These are phyloP conservation scores for Boletus patriciae DNA, from an alignment of 768 basidiomycete genomes.

Conservation along the genomic window DNA sequence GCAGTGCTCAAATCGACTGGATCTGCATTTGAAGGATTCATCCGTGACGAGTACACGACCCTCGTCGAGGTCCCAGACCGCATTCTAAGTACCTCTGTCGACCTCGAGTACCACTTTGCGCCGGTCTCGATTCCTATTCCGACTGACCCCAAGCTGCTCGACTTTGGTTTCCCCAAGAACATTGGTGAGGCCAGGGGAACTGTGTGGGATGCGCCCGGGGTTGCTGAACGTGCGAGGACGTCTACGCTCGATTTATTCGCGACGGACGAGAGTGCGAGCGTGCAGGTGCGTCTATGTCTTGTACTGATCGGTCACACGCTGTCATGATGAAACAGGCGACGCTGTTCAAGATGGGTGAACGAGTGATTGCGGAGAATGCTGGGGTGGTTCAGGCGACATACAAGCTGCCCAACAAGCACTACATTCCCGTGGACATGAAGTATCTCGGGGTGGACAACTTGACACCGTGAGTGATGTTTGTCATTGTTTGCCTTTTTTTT, in stretches of 20 bases:
- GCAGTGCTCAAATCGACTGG: constrained; percentile 89
- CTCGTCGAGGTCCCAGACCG: constrained; percentile 81
- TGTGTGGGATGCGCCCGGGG: constrained; percentile 59
- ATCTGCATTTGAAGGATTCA: constrained; percentile 78
- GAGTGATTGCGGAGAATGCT: constrained; percentile 64
- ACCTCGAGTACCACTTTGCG: constrained; percentile 67
- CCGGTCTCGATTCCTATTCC: constrained; percentile 48
- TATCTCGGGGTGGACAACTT: constrained; percentile 72
- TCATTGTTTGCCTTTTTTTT: not conserved
- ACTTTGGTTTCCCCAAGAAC: constrained; percentile 44
- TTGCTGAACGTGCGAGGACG: constrained; percentile 51
- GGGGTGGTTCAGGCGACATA: constrained; percentile 65
- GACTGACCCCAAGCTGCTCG: constrained; percentile 51
- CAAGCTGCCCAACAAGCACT: constrained; percentile 90
- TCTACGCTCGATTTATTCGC: constrained; percentile 83
- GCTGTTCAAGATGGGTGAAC: constrained; percentile 83
- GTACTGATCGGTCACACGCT: not conserved
- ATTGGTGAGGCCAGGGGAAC: constrained; percentile 42
- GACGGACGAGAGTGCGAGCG: constrained; percentile 84
- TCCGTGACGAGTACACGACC: constrained; percentile 88
- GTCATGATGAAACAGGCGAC: constrained; percentile 62
- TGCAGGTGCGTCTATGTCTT: constrained; percentile 59
- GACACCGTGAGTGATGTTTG: constrained; percentile 51
- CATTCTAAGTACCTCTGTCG: constrained; percentile 86
- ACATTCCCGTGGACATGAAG: constrained; percentile 82